These are phyloP conservation scores for Entomortierella lignicola DNA, from an alignment of 192 early-diverging fungal genomes.

Conservation along the genomic window DNA sequence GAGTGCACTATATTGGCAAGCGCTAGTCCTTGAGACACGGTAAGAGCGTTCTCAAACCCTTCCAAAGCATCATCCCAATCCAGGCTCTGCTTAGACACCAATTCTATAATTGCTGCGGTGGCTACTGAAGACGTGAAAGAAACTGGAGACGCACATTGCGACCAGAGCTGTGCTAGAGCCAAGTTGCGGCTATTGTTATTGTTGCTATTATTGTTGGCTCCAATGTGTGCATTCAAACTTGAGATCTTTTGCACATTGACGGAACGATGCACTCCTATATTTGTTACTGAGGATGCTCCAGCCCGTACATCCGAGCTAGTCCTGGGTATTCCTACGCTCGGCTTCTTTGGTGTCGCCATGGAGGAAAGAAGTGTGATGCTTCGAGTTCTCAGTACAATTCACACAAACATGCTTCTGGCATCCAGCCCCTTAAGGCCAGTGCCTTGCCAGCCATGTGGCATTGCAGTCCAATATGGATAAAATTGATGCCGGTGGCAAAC, in stretches of 20 bases:
- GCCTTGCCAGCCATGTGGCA: not conserved
- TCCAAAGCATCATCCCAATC: conserved; percentile 42
- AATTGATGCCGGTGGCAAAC: not conserved
- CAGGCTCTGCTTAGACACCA: conserved; percentile 17
- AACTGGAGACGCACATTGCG: conserved; percentile 29
- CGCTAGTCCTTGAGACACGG: conserved; percentile 28
- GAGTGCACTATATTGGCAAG: conserved; percentile 38
- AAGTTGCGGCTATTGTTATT: conserved; percentile 12
- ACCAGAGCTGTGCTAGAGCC: conserved; percentile 45
- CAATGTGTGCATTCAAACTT: not conserved
- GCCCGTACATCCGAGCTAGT: not conserved
- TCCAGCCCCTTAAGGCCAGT: not conserved
- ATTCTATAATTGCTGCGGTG: conserved; percentile 20
- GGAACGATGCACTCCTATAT: conserved; percentile 25
- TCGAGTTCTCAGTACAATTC: not conserved
- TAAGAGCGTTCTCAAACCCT: conserved; percentile 43
- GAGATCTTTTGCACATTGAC: conserved; percentile 41
- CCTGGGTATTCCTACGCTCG: not conserved
- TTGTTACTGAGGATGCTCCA: not conserved
- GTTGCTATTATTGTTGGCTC: not conserved
- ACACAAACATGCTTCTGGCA: not conserved
- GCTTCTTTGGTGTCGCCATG: conserved; percentile 17
- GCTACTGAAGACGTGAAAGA: conserved; percentile 41
- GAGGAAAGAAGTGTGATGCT: not conserved
- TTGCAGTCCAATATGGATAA: not conserved